Base-by-base conservation (phyloP, 768 basidiomycete species). In the Mycena galericulata region DNA sequence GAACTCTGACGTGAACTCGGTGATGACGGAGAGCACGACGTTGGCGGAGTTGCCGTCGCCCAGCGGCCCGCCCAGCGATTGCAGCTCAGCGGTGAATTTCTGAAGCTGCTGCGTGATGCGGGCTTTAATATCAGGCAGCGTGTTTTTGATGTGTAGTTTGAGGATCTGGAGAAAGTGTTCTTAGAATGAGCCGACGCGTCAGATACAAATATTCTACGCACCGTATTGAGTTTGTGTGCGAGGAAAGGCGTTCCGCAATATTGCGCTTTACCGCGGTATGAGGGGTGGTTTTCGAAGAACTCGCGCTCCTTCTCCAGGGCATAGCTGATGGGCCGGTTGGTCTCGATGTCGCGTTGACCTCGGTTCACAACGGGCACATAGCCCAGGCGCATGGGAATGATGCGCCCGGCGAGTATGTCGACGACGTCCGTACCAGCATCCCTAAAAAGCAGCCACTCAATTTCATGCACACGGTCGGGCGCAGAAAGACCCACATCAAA, bases 331-430 rank as follows among this genome's bases (percentile, higher is more conserved):
- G 94, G 80, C 79, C 97, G 98, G 72, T 89, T 89, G 15, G 85
- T 82, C 71, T 99, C 98, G 72, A 99, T 99, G 79, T 99, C 98
- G 53, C 96, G 90, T 78, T 99, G 98, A 40, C 97, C 97, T 78
- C 98, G 90, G 80, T 99, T 99, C 75, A 99, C 98, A 11, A 99
- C 98, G 12, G 98, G 98, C 4, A 99, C 98, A 77, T 99, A 99
- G 57, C 98, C 98, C 45, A 99, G 82, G 65, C 98, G 92, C 40
- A 99, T 87, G 54, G 97, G 98, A 76, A 99, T 98, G 73, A 99
- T 90, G 55, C 98, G 90, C 11, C 98, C 97, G 5, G 98, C 98
- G 53, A 99, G 89, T 78, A 99, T 99, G 79, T 99, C 98, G 30
- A 99, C 96, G 38, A 99, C 98, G 78, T 99, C 97, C 8, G 97